Conservation (phyloP, 176 grass and related monocot genomes). For the Carex littledalei region DNA sequence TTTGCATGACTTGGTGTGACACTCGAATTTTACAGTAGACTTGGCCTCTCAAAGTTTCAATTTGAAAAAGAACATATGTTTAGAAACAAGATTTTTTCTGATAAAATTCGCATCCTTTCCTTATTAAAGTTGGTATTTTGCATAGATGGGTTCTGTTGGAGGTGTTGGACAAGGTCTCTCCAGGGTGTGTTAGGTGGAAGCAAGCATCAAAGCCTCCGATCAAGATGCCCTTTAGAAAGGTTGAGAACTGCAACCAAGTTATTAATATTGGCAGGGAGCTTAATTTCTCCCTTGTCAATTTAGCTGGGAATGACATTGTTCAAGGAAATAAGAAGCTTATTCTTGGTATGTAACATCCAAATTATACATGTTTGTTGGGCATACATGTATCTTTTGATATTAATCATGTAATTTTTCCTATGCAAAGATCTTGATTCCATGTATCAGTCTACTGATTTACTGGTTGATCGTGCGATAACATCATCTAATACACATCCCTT, state of each 20-base stretch:
- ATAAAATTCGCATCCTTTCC: conserved; percentile 12
- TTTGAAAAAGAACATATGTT: background rate
- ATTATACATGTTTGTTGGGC: background rate
- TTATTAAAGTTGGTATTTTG: conserved; percentile 7
- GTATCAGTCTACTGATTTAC: background rate
- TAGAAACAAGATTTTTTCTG: background rate
- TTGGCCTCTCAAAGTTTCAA: background rate
- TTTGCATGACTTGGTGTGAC: background rate
- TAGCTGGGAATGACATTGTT: conserved; percentile 98
- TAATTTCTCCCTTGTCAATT: conserved; percentile 89
- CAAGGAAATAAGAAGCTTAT: conserved; percentile 99
- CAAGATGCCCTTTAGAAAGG: conserved; percentile 89
- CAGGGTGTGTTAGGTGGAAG: conserved; percentile 90
- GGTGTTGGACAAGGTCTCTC: conserved; percentile 94
- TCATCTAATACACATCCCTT: background rate
- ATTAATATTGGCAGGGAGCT: conserved; percentile 77
- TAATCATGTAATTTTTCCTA: background rate
- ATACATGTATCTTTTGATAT: background rate
- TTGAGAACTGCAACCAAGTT: conserved; percentile 99
- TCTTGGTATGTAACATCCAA: conserved; percentile 53
- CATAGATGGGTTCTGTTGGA: conserved; percentile 99
- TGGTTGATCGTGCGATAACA: background rate
- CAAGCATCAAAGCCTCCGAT: conserved; percentile 90
- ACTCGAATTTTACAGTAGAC: background rate
- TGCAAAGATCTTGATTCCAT: background rate